A percentile compares a stretch with the other conserved stretches of the same genome.
Evolutionary conservation across 1,139 yeast genomes (phyloP).

Genomic region (Candida sanyaensis): DNA sequence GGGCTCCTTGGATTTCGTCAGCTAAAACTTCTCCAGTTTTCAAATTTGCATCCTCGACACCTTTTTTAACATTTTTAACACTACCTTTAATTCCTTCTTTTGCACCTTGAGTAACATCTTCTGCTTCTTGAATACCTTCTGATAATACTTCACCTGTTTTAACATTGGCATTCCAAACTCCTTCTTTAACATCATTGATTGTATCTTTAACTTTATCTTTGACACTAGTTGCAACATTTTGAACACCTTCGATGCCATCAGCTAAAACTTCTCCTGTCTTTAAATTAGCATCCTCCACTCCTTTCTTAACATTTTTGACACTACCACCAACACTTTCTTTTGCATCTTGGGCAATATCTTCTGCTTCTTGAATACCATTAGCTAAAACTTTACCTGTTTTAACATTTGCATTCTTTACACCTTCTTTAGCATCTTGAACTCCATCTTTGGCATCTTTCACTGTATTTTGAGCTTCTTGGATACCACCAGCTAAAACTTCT

Average conservation of each 20-base stretch:
- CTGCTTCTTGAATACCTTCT: constrained; percentile 8
- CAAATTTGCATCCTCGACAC: constrained; percentile 8
- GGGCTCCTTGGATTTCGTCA: constrained; percentile 8
- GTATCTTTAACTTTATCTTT: background rate
- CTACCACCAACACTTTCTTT: background rate
- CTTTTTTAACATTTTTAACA: constrained; percentile 6
- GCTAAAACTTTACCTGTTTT: constrained; percentile 3
- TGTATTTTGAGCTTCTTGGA: too few species aligned
- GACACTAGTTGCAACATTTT: constrained; percentile 3
- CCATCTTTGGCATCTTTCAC: too few species aligned
- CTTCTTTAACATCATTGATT: constrained; percentile 1
- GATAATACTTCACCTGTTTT: constrained; percentile 9
- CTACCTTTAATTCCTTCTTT: background rate
- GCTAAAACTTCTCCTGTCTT: constrained; percentile 3
- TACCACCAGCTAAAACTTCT: background rate
- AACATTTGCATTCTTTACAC: background rate
- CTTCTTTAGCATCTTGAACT: background rate
- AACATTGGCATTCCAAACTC: constrained; percentile 6
- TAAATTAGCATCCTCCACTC: constrained; percentile 4
- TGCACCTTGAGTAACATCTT: constrained; percentile 4
- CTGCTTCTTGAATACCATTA: background rate
- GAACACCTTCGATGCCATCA: constrained; percentile 7
- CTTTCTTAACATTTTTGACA: constrained; percentile 1
- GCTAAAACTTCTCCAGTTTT: constrained; percentile 10
- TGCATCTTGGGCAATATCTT: background rate